These are phyloP conservation scores for Glutinoglossum americanum DNA, from an alignment of 495 filamentous ascomycete species.

Conservation along the genomic window DNA sequence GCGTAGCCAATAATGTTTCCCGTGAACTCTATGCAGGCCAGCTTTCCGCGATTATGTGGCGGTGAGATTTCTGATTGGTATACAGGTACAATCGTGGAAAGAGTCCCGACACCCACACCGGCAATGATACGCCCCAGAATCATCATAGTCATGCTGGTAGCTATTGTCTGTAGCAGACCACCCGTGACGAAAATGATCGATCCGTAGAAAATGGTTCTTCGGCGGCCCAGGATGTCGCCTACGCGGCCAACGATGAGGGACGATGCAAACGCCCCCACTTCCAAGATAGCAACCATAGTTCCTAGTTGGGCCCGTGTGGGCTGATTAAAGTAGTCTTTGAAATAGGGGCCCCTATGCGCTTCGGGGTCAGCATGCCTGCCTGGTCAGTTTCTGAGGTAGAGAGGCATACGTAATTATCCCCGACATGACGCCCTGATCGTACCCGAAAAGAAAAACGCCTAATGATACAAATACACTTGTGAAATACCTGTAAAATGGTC, in stretches of 20 bases:
- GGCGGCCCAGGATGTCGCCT: slow-evolving; percentile 78
- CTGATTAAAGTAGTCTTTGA: slow-evolving; percentile 79
- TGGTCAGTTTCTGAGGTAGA: background rate
- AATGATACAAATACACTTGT: slow-evolving; percentile 95
- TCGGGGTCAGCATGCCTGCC: slow-evolving; percentile 1
- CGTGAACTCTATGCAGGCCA: slow-evolving; percentile 95
- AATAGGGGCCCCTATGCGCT: slow-evolving; percentile 47
- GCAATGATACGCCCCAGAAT: slow-evolving; percentile 76
- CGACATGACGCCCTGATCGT: slow-evolving; percentile 98
- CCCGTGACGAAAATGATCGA: slow-evolving; percentile 83
- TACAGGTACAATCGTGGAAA: slow-evolving; percentile 93
- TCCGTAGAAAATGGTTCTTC: slow-evolving; percentile 82
- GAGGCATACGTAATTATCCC: slow-evolving; percentile 82
- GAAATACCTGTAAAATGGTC: slow-evolving; percentile 46
- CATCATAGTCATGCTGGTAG: slow-evolving; percentile 76
- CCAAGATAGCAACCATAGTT: slow-evolving; percentile 90
- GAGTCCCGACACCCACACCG: slow-evolving; percentile 77
- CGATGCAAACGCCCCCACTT: slow-evolving; percentile 79
- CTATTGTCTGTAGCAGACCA: slow-evolving; percentile 65
- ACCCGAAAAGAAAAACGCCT: slow-evolving; percentile 93
- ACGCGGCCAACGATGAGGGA: slow-evolving; percentile 75
- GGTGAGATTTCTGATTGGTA: slow-evolving; percentile 98
- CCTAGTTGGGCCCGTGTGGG: slow-evolving; percentile 68
- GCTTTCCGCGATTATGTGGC: slow-evolving; percentile 81
- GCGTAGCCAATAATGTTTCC: slow-evolving; percentile 93